phyloP scores from a whole-genome alignment of 768 basidiomycete genomes.

The Boletus sp. region DNA sequence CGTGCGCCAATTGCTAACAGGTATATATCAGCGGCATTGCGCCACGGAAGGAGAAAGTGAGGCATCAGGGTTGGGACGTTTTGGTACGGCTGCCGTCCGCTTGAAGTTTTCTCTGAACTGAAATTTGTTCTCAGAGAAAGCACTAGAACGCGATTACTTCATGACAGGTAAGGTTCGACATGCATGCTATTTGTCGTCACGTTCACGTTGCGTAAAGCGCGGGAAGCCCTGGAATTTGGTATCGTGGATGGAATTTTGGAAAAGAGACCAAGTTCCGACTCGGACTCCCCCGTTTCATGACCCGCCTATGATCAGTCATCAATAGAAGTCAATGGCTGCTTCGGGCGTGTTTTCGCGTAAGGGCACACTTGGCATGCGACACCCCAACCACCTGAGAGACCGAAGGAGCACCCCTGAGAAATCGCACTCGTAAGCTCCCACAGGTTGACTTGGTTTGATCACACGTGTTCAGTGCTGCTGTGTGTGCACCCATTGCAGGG shows the following conservation, averaged over 20 bases:
- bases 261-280: conserved; percentile 60
- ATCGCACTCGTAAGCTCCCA: conserved; percentile 13
- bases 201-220: conserved; percentile 46
- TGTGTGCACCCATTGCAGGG: conserved; percentile 11
- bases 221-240: conserved; percentile 87
- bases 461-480: conserved; percentile 22
- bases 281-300: conserved; percentile 23
- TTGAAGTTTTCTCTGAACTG: conserved; percentile 22
- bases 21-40: conserved; percentile 90
- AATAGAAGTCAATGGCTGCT: conserved; percentile 10
- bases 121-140: conserved; percentile 55
- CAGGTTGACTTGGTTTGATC: conserved; percentile 13
- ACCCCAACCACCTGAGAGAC: conserved; percentile 12
- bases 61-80: conserved; percentile 65
- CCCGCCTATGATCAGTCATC: conserved; percentile 1
- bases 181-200: conserved; percentile 16
- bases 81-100: conserved; percentile 51
- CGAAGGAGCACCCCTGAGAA: conserved; percentile 12
- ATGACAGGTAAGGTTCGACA: conserved; percentile 65
- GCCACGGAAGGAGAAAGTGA: conserved; percentile 59
- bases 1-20: conserved; percentile 76
- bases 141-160: conserved; percentile 93
- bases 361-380: conserved; percentile 2
- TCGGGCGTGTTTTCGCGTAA: conserved; percentile 10
- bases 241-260: conserved; percentile 92